phyloP scores from a whole-genome alignment of 768 basidiomycete genomes.

The Phylloporus sp. region DNA sequence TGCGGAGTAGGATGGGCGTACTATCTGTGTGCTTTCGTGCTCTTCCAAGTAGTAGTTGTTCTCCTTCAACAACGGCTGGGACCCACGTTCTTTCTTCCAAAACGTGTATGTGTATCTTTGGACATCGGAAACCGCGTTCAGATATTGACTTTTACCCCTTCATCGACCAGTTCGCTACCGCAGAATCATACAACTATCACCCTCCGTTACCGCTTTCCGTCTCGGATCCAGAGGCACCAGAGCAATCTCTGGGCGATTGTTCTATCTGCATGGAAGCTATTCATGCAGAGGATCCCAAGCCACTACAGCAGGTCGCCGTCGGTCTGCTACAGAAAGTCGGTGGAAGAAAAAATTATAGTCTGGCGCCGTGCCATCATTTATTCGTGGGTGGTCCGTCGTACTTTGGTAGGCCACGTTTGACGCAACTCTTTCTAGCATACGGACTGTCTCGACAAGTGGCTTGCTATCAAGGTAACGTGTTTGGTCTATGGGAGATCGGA shows the following conservation, averaged over 20 bases:
- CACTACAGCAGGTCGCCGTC: constrained; percentile 31
- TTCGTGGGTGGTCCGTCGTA: constrained; percentile 53
- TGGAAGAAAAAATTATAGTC: constrained; percentile 64
- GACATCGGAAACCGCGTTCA: neutral
- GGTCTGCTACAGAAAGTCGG: constrained; percentile 36
- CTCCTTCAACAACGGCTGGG: constrained; percentile 72
- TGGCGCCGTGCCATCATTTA: constrained; percentile 85
- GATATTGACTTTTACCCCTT: neutral
- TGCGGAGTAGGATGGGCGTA: constrained; percentile 56
- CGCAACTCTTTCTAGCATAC: constrained; percentile 54
- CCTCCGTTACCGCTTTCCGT: constrained; percentile 56
- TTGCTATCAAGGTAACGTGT: constrained; percentile 61
- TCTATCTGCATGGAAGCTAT: constrained; percentile 94
- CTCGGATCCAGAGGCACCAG: constrained; percentile 69
- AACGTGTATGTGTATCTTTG: constrained; percentile 41
- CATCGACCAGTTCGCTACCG: constrained; percentile 46
- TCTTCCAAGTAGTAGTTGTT: constrained; percentile 56
- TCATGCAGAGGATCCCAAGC: constrained; percentile 41
- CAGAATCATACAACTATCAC: constrained; percentile 79
- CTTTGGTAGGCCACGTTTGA: neutral
- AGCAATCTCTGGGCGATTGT: constrained; percentile 78
- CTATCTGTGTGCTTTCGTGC: constrained; percentile 52
- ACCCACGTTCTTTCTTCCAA: constrained; percentile 80
- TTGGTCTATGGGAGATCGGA: neutral
- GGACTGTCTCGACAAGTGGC: constrained; percentile 82